Conservation (phyloP, 345 rosid species). For the Theobroma cacao region DNA sequence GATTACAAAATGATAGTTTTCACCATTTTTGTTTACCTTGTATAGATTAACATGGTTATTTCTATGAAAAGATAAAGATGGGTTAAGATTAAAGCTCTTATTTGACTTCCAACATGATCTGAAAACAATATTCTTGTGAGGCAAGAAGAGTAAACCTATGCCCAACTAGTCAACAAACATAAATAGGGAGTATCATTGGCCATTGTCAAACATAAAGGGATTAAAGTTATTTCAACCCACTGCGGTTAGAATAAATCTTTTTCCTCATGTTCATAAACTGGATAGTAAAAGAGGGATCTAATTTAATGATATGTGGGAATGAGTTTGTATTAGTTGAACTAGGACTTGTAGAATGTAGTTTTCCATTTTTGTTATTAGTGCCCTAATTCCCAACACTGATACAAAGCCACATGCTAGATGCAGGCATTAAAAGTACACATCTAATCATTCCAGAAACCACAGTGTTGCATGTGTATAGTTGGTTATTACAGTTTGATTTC, state of each 20-base stretch:
- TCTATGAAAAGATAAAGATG: slow-evolving; percentile 2
- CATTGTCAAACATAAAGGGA: background rate
- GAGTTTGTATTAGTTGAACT: background rate
- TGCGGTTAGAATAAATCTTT: background rate
- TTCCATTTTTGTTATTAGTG: background rate
- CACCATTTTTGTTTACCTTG: background rate
- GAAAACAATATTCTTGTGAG: background rate
- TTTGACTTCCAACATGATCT: background rate
- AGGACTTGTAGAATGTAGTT: background rate
- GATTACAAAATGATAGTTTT: background rate
- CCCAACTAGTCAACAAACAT: background rate
- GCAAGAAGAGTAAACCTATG: background rate
- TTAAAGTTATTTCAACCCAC: background rate
- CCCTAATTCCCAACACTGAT: background rate
- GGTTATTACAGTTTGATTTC: background rate
- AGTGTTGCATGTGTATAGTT: background rate
- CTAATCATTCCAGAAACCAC: background rate
- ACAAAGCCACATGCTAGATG: background rate
- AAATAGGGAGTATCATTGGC: background rate
- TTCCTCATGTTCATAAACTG: background rate
- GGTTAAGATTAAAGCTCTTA: background rate
- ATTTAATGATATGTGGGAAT: background rate
- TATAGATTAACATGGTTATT: background rate
- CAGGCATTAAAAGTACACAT: background rate
- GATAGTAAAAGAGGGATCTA: background rate